A percentile compares a stretch with the other conserved stretches of the same genome.
These are phyloP conservation scores for Elsinoe perseae DNA, from an alignment of 2,329 filamentous ascomycete species.

Conservation along the genomic window DNA sequence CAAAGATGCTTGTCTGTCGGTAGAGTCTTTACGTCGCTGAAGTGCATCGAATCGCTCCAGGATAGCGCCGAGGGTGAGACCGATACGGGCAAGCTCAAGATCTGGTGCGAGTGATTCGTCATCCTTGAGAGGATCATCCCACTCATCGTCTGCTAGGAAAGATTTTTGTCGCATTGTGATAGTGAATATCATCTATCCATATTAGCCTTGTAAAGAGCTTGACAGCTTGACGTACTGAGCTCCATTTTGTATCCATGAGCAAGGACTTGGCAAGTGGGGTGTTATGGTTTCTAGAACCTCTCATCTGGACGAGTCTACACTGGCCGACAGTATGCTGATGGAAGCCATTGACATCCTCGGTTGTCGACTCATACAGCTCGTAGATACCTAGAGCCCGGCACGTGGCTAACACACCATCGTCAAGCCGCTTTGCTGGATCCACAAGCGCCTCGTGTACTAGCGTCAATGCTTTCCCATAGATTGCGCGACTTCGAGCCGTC, in stretches of 20 bases:
- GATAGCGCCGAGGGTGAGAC: background rate
- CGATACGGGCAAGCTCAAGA: conserved; percentile 1
- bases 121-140: background rate
- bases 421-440: background rate
- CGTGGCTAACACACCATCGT: background rate
- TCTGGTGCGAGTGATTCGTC: conserved; percentile 1
- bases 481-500: background rate
- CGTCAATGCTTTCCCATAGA: background rate
- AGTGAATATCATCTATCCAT: conserved; percentile 2
- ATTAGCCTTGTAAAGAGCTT: background rate
- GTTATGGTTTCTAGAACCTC: background rate
- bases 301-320: background rate
- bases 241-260: conserved; percentile 6
- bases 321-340: conserved; percentile 3
- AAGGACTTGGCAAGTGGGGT: background rate
- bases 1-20: background rate
- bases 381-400: conserved; percentile 1
- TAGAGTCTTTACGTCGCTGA: background rate
- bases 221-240: background rate
- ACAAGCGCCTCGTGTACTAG: background rate
- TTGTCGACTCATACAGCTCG: conserved; percentile 8
- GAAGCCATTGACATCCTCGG: conserved; percentile 1
- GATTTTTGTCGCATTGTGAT: conserved; percentile 5
- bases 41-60: background rate
- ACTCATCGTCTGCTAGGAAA: background rate